These are phyloP conservation scores for Blastobotrys indianensis DNA, from an alignment of 1,139 yeast genomes.

Conservation along the genomic window DNA sequence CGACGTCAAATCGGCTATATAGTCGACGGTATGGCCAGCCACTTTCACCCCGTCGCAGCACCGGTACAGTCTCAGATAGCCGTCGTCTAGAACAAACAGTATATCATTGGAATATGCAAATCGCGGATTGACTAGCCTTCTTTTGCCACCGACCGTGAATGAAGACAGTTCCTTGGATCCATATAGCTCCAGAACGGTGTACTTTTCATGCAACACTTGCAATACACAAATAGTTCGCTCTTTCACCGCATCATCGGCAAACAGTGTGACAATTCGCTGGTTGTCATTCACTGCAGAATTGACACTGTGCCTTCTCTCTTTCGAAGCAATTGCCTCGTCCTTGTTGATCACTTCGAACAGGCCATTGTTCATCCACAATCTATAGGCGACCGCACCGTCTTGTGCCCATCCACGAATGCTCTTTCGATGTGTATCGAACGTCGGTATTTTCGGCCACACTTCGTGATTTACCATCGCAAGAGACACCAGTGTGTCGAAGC, in stretches of 20 bases:
- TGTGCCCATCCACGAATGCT: not conserved
- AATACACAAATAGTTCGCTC: too few species aligned
- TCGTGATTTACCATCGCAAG: slow-evolving; percentile 1
- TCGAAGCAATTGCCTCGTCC: not conserved
- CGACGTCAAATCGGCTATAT: not conserved
- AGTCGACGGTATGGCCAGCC: not conserved
- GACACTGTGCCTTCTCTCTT: too few species aligned
- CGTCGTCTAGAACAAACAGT: slow-evolving; percentile 1
- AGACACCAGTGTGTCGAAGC: slow-evolving; percentile 3
- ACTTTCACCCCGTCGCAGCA: too few species aligned
- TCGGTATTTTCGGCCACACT: not conserved
- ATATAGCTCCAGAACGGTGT: too few species aligned
- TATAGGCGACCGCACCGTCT: not conserved
- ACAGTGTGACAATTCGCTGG: too few species aligned
- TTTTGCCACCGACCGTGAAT: slow-evolving; percentile 1
- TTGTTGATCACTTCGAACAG: slow-evolving; percentile 1
- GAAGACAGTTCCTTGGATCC: too few species aligned
- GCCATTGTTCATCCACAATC: not conserved
- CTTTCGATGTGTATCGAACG: not conserved
- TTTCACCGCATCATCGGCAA: too few species aligned
- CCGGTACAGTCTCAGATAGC: not conserved
- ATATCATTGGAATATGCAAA: slow-evolving; percentile 1
- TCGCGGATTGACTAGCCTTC: not conserved
- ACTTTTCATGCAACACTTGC: too few species aligned
- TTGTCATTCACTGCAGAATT: too few species aligned